Base-by-base conservation (phyloP, 2,329 filamentous ascomycete genomes). In the Alternaria panax region DNA sequence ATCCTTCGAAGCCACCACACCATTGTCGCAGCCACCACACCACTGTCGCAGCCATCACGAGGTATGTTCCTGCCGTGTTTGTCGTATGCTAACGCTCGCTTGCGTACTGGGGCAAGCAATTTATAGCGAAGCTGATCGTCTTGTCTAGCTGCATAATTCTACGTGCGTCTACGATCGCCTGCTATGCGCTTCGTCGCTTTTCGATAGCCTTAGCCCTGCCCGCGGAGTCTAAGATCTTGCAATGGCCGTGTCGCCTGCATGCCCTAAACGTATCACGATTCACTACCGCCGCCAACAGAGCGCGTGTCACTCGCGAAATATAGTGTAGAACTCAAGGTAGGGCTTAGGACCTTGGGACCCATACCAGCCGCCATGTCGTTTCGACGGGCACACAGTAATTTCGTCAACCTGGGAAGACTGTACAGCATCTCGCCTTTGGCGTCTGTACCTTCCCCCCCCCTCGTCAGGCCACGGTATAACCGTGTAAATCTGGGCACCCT, bases 1-100 rank as follows among this genome's bases (percentile, higher is more conserved):
- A 66, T 69, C 62, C 66, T 68, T 64, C 64, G 54, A 63, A 61
- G 64, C 66, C 62, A 65, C 63, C 61, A 62, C 54, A 56, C 58
- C 60, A 58, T 51, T 57, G 22, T 34, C 50, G 59, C 59, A 52
- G 60, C 57, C 16, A 36, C 48, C 52, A 62, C 54, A 56, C 58
- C 60, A 58, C 47, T 57, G 22, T 34, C 50, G 59, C 59, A 52
- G 60, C 57, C 16, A 36, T 45, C 52, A 54, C 48, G 28, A 54
- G 46, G 52, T 58, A 65, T 38, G 55, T 60, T 43, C 43, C 36
- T 53, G 34, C 45, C 38, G 20, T 54, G 30, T 57, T 45, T 32
- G 12, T 27, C 24, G 18, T 22, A 18, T 24, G 9, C 16, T 22
- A 38, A 6, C 25, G 14, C 22, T 28, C 11, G 36, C 14, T 42